A percentile compares a stretch with the other conserved stretches of the same genome.
Conservation (phyloP, 768 basidiomycete species). For the Ramaria rubella region DNA sequence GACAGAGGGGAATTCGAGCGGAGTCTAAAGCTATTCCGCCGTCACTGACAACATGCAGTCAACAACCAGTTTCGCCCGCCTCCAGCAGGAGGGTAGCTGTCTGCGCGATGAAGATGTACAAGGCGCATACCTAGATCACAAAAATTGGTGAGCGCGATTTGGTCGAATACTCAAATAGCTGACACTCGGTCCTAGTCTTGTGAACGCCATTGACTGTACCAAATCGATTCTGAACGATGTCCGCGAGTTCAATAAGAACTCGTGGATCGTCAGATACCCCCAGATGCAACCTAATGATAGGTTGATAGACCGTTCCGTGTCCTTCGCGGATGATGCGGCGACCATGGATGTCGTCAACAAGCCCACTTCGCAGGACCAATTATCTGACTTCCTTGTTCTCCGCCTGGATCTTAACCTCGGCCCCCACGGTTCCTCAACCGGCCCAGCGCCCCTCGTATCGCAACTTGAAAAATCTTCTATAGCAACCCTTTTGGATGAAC, state of each 20-base stretch:
- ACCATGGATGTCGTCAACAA: conserved; percentile 61
- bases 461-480: conserved; percentile 92
- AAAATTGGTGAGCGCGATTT: conserved; percentile 55
- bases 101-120: conserved; percentile 53
- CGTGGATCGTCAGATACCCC: conserved; percentile 90
- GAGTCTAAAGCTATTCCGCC: too few relatives aligned
- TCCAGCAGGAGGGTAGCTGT: conserved; percentile 26
- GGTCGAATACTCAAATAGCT: neutral
- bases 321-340: conserved; percentile 73
- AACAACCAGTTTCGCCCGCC: neutral
- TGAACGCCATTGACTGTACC: conserved; percentile 70
- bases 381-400: conserved; percentile 76
- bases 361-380: conserved; percentile 43
- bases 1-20: too few relatives aligned
- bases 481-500: conserved; percentile 83
- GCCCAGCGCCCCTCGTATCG: conserved; percentile 66
- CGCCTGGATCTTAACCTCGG: conserved; percentile 92
- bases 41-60: too few relatives aligned
- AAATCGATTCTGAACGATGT: conserved; percentile 63
- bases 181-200: conserved; percentile 42
- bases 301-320: conserved; percentile 58
- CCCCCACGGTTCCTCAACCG: conserved; percentile 53
- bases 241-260: conserved; percentile 71
- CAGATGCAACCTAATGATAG: conserved; percentile 40
- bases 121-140: conserved; percentile 67